Evolutionary conservation across 192 early-diverging fungal genomes (phyloP), one percentile per base, ranked within the genome.

Genomic region (Jimgerdemannia lactiflua): DNA sequence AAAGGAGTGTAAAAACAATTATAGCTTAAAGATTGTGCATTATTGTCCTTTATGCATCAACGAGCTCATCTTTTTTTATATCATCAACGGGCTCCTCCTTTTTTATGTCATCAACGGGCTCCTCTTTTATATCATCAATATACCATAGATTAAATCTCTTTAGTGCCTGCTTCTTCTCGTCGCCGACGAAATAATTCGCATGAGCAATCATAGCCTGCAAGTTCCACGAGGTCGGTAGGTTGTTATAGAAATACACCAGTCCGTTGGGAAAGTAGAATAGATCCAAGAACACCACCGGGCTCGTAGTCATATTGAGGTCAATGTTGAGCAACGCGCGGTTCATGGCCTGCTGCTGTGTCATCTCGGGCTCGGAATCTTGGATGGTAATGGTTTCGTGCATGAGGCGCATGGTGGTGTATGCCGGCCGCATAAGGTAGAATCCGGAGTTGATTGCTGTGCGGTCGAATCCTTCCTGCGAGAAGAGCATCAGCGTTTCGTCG

Each of bases 371-470:
- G 1, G 20, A 49, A 39, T 80, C 75, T 68, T 80, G 79, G 9
- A 80, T 70, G 20, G 59, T 20, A 43, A 80, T 74, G 2, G 75
- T 71, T 3, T 73, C 68, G 8, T 68, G 72, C 14, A 80, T 20
- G 7, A 77, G 9, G 11, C 65, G 67, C 17, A 71, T 76, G 49
- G 67, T 80, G 39, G 67, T 43, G 20, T 41, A 3, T 6, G 79
- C 68, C n/a, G 79, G 72, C 39, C 72, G 67, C 79, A 80, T 80
- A 3, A 80, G 63, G 64, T 73, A 80, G 43, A 80, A 77, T 3
- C 75, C 79, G 17, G 42, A 63, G 49, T 77, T 80, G 39, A 80
- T 42, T 0, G 20, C 42, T 3, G 64, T 44, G 18, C 76, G 70
- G 40, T 72, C 49, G 10, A 67, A 59, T 4, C 69, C 72, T 40